Base-by-base conservation (phyloP, 2,329 filamentous ascomycete species). In the Aspergillus sergii region DNA sequence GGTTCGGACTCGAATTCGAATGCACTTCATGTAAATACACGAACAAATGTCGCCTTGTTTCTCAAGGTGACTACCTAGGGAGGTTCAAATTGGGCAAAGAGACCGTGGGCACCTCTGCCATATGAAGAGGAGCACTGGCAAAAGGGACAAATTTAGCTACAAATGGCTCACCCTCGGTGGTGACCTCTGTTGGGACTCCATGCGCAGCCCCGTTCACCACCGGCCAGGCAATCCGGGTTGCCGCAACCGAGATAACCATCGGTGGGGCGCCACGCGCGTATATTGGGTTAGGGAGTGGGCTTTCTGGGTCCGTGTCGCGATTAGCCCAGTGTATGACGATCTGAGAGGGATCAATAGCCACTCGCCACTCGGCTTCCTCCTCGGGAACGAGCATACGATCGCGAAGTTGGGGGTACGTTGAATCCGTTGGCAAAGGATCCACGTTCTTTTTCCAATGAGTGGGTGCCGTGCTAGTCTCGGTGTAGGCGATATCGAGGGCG, bases 101-200 rank as follows among this genome's bases (percentile, higher is more conserved):
- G 21, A 63, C 46, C 3, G 64, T 56, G 0, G 80, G 79, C 39
- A 82, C 72, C 61, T 82, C 78, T 12, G 78, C 79, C 70, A 84
- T 82, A 63, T 82, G 81, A 61, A 84, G 67, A 68, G 81, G 82
- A 16, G 81, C 78, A 45, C 78, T 78, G 2, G 80, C 82, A 70
- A 80, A 83, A n/a, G 82, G 82, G 14, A 79, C 74, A 21, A 84
- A 62, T n/a, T 74, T 74, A 14, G 77, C 69, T 56, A 73, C 71
- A 61, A 75, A 76, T n/a, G 68, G 72, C 46, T 73, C 65, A 0
- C 77, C 76, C 3, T 72, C 30, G 76, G 70, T 68, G 12, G 70
- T 70, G 32, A 71, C 66, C 36, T 75, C 61, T 6, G 79, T 77
- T 9, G 75, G 75, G 9, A 73, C 71, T 12, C 75, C 73, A 4